These are phyloP conservation scores for Suillus subluteus DNA, from an alignment of 768 basidiomycete species.

Conservation along the genomic window DNA sequence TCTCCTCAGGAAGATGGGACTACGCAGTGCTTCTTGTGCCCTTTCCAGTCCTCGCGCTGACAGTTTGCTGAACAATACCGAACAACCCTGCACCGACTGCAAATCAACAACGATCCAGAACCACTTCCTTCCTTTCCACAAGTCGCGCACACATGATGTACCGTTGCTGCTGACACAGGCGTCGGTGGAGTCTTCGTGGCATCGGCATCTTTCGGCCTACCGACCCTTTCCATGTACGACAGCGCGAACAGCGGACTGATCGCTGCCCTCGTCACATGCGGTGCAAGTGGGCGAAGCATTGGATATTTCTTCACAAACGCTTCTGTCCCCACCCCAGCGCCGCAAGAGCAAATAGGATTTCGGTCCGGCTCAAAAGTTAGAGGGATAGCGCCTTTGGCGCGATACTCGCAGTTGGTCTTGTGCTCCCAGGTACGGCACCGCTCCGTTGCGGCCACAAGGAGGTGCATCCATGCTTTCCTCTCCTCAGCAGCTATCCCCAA, in stretches of 20 bases:
- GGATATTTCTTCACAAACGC: constrained; percentile 42
- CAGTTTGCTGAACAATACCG: constrained; percentile 49
- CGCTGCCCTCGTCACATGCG: constrained; percentile 52
- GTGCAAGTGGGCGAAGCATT: constrained; percentile 34
- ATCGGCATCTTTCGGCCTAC: not conserved
- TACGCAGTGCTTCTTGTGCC: constrained; percentile 43
- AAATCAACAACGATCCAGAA: constrained; percentile 30
- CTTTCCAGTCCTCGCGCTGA: constrained; percentile 51
- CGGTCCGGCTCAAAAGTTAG: constrained; percentile 39
- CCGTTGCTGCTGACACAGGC: not conserved
- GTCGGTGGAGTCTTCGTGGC: not conserved
- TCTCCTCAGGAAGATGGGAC: not conserved
- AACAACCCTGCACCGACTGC: constrained; percentile 40
- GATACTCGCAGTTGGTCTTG: constrained; percentile 51
- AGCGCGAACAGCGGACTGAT: constrained; percentile 57
- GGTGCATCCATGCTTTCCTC: constrained; percentile 46
- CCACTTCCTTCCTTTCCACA: constrained; percentile 22
- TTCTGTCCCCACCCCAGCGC: constrained; percentile 49
- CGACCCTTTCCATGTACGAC: constrained; percentile 49
- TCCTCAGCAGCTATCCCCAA: not conserved
- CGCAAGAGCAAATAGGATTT: constrained; percentile 56
- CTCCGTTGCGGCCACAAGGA: constrained; percentile 54
- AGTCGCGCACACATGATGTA: constrained; percentile 16
- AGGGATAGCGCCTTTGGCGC: constrained; percentile 38
- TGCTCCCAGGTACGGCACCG: constrained; percentile 60